Base-by-base conservation (phyloP, 129 eudicot species). In the Centella asiatica region DNA sequence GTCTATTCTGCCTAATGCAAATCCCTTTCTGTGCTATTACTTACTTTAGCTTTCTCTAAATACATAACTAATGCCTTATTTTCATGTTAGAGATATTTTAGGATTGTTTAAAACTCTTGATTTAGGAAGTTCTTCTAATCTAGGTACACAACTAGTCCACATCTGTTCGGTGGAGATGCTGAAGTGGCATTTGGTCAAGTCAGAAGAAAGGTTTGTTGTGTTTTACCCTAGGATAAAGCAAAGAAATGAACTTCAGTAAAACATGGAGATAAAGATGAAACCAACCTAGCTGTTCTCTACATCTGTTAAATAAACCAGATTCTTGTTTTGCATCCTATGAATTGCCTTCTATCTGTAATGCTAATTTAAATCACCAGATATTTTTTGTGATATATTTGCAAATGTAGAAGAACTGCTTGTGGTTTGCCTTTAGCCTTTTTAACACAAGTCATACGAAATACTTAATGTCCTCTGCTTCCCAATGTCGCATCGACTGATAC, bases 111-210 rank as follows among this genome's bases (percentile, higher is more conserved):
- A 11, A 42, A 11, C 10, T n/a, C 14, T 6, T 57, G 29, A 33
- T 49, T 48, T 34, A 23, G 46, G 11, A 1, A 33, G n/a, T 44
- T 27, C 37, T 57, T 63, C 48, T 62, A 34, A 55, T 68, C 54
- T 64, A 92, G 99, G 95, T 92, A 92, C 80, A 87, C 99, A 57
- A 87, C 99, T 69, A 92, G 99, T 69, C 99, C 99, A 51, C 99
- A 92, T 82, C 78, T 92, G 44, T 92, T 92, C 70, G 70, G 72
- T n/a, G 90, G 77, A 67, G 95, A 78, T 37, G 99, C 96, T 37
- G 86, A 69, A 66, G 81, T 64, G 46, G 96, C 99, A 52, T 92
- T 84, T 50, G 64, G 76, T 77, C 90, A 85, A 70, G 99, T 87
- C 55, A 73, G 98, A 73, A 77, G 62, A 65, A 80, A 87, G 99